phyloP scores from a whole-genome alignment of 163 green algal species.

The Botryococcus braunii region DNA sequence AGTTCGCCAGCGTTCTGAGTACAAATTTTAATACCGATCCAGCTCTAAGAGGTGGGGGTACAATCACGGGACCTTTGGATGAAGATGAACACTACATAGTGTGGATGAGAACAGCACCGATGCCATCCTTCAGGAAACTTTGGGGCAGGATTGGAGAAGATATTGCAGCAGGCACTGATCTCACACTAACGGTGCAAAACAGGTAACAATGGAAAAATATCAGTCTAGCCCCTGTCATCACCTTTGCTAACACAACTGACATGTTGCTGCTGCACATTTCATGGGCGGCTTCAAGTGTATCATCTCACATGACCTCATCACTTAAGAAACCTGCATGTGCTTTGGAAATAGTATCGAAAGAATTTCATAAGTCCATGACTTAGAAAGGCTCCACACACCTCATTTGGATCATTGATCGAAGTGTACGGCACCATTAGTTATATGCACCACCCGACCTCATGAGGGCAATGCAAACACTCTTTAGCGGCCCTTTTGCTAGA shows the following conservation, averaged over 20 bases:
- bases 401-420: no score
- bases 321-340: neutral
- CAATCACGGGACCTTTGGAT: constrained; percentile 29
- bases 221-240: no score
- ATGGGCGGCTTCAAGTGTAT: no score
- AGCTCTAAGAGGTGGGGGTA: constrained; percentile 43
- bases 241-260: no score
- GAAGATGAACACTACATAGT: constrained; percentile 80
- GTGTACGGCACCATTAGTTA: no score
- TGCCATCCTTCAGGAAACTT: constrained; percentile 81
- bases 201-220: neutral
- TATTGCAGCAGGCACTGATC: constrained; percentile 9
- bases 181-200: constrained; percentile 21
- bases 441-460: no score
- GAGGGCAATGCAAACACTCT: no score
- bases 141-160: constrained; percentile 67
- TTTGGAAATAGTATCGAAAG: neutral
- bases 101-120: constrained; percentile 80
- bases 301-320: neutral
- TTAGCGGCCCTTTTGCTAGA: no score
- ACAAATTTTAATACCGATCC: constrained; percentile 32
- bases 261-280: no score
- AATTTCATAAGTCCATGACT: no score
- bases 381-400: no score
- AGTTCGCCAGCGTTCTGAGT: constrained; percentile 27